A percentile compares a stretch with the other conserved stretches of the same genome.
These are phyloP conservation scores for Royoungia palumana DNA, from an alignment of 768 basidiomycete species.

Conservation along the genomic window DNA sequence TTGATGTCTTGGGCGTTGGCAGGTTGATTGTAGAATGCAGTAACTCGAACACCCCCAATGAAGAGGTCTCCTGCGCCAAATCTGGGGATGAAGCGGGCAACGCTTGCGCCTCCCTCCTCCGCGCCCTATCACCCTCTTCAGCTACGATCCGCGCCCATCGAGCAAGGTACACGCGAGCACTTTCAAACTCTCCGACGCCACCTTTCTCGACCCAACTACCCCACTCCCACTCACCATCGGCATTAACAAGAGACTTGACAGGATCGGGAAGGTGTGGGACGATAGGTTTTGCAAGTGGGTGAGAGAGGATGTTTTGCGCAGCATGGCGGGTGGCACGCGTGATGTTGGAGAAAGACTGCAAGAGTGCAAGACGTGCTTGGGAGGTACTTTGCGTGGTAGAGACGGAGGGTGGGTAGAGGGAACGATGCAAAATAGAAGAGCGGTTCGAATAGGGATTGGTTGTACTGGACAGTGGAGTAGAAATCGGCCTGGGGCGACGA, in stretches of 20 bases:
- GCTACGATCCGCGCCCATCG: constrained; percentile 97
- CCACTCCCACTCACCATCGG: constrained; percentile 89
- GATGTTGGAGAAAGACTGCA: constrained; percentile 94
- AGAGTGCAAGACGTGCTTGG: constrained; percentile 73
- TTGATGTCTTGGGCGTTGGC: constrained; percentile 77
- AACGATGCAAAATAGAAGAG: constrained; percentile 78
- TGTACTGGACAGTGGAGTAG: constrained; percentile 32
- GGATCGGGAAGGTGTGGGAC: constrained; percentile 95
- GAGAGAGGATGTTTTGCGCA: constrained; percentile 91
- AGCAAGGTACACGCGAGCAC: constrained; percentile 92
- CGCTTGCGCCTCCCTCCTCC: constrained; percentile 73
- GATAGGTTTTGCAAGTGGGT: constrained; percentile 94
- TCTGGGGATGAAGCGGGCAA: constrained; percentile 51
- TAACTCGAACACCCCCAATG: constrained; percentile 85
- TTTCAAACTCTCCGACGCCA: constrained; percentile 94
- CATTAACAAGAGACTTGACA: constrained; percentile 84
- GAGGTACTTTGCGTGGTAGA: constrained; percentile 53
- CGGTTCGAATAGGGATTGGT: constrained; percentile 60
- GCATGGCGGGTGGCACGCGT: constrained; percentile 91
- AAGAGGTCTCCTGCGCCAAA: constrained; percentile 60
- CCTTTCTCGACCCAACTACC: constrained; percentile 91
- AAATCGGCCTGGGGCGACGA: constrained; percentile 67
- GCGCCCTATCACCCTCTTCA: constrained; percentile 92
- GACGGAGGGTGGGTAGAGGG: constrained; percentile 54
- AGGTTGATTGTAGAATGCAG: constrained; percentile 75